These are phyloP conservation scores for Aechmea fasciata DNA, from an alignment of 176 grass and related monocot species.

Conservation along the genomic window DNA sequence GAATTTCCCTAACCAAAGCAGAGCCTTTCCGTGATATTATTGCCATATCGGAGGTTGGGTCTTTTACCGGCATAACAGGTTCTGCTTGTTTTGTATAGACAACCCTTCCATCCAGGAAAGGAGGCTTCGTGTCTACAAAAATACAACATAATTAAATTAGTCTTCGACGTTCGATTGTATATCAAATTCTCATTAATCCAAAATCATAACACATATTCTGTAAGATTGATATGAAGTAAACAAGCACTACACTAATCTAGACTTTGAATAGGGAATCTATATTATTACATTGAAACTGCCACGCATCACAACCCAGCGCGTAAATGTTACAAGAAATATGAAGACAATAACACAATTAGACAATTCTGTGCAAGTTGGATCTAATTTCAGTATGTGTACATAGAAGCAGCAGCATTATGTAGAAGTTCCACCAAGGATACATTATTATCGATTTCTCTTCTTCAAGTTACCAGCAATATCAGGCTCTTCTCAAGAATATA, in stretches of 20 bases:
- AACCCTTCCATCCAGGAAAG: conserved; percentile 89
- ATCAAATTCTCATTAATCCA: not conserved
- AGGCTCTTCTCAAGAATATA: not conserved
- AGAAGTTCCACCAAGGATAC: not conserved
- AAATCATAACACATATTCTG: not conserved
- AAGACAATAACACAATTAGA: too few relatives aligned
- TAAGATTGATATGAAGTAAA: not conserved
- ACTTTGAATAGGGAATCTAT: not conserved
- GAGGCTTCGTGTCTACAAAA: conserved; percentile 80
- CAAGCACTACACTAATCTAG: not conserved
- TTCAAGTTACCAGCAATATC: not conserved
- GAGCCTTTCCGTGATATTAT: conserved; percentile 96
- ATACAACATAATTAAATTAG: not conserved
- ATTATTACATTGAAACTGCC: not conserved
- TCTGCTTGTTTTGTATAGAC: conserved; percentile 97
- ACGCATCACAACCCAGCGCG: not conserved
- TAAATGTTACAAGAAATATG: not conserved
- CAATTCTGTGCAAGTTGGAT: too few relatives aligned
- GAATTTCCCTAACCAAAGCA: conserved; percentile 80
- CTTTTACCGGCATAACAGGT: conserved; percentile 94
- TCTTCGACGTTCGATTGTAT: not conserved
- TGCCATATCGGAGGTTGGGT: conserved; percentile 97
- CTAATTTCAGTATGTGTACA: too few relatives aligned
- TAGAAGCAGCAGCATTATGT: too few relatives aligned
- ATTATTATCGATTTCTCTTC: not conserved